A percentile compares a stretch with the other conserved stretches of the same genome.
Evolutionary conservation across 768 basidiomycete species (phyloP).

Genomic region (Gautieria morchelliformis): DNA sequence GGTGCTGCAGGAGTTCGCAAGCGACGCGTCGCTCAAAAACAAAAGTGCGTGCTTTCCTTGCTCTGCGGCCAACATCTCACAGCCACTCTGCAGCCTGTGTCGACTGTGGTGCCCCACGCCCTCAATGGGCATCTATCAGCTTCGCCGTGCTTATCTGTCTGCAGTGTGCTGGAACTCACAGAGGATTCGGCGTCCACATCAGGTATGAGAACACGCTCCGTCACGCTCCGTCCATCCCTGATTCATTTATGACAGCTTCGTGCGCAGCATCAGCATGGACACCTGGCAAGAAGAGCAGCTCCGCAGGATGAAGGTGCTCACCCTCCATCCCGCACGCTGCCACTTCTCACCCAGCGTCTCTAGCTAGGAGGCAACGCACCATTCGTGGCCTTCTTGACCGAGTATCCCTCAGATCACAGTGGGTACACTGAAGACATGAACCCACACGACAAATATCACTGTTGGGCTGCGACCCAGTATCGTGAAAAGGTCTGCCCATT

Average conservation of each 20-base stretch:
- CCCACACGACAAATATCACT: slow-evolving; percentile 76
- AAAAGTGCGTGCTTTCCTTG: slow-evolving; percentile 29
- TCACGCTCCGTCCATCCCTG: slow-evolving; percentile 13
- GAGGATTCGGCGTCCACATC: slow-evolving; percentile 92
- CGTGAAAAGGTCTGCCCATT: slow-evolving; percentile 66
- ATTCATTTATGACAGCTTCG: slow-evolving; percentile 48
- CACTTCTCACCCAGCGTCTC: slow-evolving; percentile 5
- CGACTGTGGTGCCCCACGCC: slow-evolving; percentile 84
- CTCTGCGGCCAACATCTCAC: neutral
- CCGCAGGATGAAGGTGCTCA: slow-evolving; percentile 75
- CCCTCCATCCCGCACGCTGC: neutral
- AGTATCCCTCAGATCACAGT: slow-evolving; percentile 60
- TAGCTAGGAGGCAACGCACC: slow-evolving; percentile 84
- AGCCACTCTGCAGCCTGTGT: slow-evolving; percentile 37
- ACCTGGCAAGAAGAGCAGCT: slow-evolving; percentile 89
- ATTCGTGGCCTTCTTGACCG: slow-evolving; percentile 69
- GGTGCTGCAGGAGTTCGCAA: slow-evolving; percentile 65
- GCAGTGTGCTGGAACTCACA: slow-evolving; percentile 75
- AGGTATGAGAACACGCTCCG: slow-evolving; percentile 33
- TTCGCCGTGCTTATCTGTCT: slow-evolving; percentile 89
- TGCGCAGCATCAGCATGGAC: slow-evolving; percentile 93
- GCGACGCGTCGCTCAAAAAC: slow-evolving; percentile 63
- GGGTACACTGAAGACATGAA: slow-evolving; percentile 57
- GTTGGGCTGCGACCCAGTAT: slow-evolving; percentile 92
- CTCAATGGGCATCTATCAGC: slow-evolving; percentile 89